Evolutionary conservation across 352 stramenopile species (phyloP).

Genomic region (Pythium periplocum): DNA sequence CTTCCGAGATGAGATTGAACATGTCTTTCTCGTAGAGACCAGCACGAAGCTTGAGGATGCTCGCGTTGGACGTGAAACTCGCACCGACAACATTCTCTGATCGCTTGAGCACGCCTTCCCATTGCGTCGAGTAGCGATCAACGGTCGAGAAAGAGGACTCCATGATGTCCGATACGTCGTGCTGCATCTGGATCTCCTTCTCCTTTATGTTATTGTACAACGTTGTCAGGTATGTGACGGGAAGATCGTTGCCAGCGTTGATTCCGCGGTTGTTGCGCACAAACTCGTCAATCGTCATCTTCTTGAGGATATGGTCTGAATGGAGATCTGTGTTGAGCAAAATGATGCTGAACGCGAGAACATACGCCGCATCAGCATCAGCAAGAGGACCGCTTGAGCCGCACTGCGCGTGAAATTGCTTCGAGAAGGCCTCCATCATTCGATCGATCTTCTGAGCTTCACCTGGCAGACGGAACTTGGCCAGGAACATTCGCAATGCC

Average conservation of each 20-base stretch:
- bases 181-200: slow-evolving; percentile 87
- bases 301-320: slow-evolving; percentile 86
- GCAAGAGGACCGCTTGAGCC: slow-evolving; percentile 49
- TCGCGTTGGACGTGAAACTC: slow-evolving; percentile 84
- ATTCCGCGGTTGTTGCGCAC: slow-evolving; percentile 85
- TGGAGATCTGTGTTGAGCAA: slow-evolving; percentile 99
- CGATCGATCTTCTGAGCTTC: slow-evolving; percentile 99
- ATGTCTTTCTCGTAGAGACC: slow-evolving; percentile 86
- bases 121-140: slow-evolving; percentile 85
- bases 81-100: slow-evolving; percentile 84
- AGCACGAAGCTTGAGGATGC: slow-evolving; percentile 77
- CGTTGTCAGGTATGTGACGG: slow-evolving; percentile 56
- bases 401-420: slow-evolving; percentile 86
- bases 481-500: slow-evolving; percentile 91
- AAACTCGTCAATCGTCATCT: slow-evolving; percentile 87
- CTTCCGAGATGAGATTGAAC: slow-evolving; percentile 81
- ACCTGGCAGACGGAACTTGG: slow-evolving; percentile 94
- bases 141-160: slow-evolving; percentile 52
- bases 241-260: slow-evolving; percentile 74
- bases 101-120: slow-evolving; percentile 83
- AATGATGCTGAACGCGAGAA: slow-evolving; percentile 98
- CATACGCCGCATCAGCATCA: slow-evolving; percentile 91
- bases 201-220: slow-evolving; percentile 81
- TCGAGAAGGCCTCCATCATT: slow-evolving; percentile 96
- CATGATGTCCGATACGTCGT: slow-evolving; percentile 81